phyloP scores from a whole-genome alignment of 129 eudicot genomes.

The Calendula officinalis region DNA sequence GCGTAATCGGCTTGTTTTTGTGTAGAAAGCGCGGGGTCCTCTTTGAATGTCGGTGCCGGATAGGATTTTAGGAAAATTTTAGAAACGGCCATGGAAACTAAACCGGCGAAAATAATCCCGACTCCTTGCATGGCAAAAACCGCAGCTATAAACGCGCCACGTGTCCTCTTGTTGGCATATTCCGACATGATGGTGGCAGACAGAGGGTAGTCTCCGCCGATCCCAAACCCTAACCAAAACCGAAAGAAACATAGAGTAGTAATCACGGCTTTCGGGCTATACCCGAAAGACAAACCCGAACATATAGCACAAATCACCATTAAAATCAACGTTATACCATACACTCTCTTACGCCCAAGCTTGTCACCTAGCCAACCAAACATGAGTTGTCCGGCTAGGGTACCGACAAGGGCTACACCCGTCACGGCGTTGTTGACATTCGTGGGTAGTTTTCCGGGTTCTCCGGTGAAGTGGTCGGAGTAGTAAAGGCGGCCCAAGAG shows the following conservation, averaged over 20 bases:
- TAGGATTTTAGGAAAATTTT: constrained; percentile 14
- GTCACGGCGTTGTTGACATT: constrained; percentile 27
- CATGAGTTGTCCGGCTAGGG: constrained; percentile 46
- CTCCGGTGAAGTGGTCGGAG: constrained; percentile 13
- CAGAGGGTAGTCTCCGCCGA: constrained; percentile 68
- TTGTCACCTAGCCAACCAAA: constrained; percentile 67
- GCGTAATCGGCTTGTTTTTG: constrained; percentile 40
- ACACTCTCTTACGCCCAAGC: constrained; percentile 57
- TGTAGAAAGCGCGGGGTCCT: constrained; percentile 25
- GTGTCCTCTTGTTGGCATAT: constrained; percentile 49
- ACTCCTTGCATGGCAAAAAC: constrained; percentile 72
- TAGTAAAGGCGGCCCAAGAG: constrained; percentile 54
- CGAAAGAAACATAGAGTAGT: constrained; percentile 54
- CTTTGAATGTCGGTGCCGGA: not conserved
- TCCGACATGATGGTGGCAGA: constrained; percentile 78
- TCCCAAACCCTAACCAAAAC: constrained; percentile 72
- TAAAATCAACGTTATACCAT: constrained; percentile 44
- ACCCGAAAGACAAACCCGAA: constrained; percentile 52
- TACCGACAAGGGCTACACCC: constrained; percentile 55
- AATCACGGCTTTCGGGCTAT: constrained; percentile 40
- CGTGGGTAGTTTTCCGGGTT: constrained; percentile 48
- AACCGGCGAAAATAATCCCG: constrained; percentile 60
- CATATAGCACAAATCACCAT: constrained; percentile 54
- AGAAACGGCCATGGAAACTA: constrained; percentile 50
- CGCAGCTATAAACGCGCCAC: constrained; percentile 54